Evolutionary conservation across 2,329 filamentous ascomycete species (phyloP).

Genomic region (Botryotinia narcissicola): DNA sequence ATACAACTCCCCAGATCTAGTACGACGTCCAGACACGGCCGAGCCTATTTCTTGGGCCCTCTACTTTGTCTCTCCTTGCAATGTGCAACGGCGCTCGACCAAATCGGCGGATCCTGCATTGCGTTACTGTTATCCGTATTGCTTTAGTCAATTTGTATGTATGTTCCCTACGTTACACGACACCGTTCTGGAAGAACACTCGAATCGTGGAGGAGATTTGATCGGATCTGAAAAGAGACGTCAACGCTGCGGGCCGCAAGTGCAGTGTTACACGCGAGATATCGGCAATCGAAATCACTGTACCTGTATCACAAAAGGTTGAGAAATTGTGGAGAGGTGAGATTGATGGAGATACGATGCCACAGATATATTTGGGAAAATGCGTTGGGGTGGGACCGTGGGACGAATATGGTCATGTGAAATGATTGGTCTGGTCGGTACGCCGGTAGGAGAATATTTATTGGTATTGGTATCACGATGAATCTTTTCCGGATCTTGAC

Average conservation of each 20-base stretch:
- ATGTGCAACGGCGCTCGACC: constrained; percentile 12
- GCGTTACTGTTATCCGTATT: constrained; percentile 13
- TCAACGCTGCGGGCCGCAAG: constrained; percentile 13
- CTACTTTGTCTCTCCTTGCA: constrained; percentile 14
- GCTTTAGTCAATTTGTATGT: constrained; percentile 9
- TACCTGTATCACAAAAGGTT: not conserved
- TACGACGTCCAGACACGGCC: constrained; percentile 2
- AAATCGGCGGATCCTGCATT: constrained; percentile 16
- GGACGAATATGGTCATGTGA: constrained; percentile 21
- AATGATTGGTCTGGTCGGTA: constrained; percentile 11
- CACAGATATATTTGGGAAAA: constrained; percentile 1
- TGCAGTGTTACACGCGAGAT: constrained; percentile 12
- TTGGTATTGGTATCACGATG: not conserved
- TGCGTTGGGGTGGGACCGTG: constrained; percentile 13
- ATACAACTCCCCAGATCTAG: constrained; percentile 10
- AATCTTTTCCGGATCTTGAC: constrained; percentile 10
- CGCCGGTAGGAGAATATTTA: constrained; percentile 17
- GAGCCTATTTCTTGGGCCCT: constrained; percentile 8
- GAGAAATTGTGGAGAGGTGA: constrained; percentile 13
- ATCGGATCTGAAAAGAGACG: constrained; percentile 10
- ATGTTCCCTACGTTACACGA: constrained; percentile 11
- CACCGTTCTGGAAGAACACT: constrained; percentile 4
- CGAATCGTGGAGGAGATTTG: constrained; percentile 1
- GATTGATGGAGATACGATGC: not conserved
- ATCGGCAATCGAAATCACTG: constrained; percentile 3